phyloP scores from a whole-genome alignment of 2,329 filamentous ascomycete species.

The Tolypocladium capitatum region DNA sequence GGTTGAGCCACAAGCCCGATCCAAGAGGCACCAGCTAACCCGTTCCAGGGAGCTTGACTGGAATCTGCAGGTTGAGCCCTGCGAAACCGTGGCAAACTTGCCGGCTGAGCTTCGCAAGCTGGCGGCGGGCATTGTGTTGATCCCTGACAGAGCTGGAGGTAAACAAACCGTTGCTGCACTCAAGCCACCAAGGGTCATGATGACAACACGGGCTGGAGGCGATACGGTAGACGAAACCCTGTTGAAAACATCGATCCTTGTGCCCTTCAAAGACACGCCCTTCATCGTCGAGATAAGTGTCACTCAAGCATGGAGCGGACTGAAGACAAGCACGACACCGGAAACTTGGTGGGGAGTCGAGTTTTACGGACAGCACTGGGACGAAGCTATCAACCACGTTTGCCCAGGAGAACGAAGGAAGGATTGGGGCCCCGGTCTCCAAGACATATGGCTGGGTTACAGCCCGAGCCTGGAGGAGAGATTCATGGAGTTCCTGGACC shows the following conservation, averaged over 20 bases:
- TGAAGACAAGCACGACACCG: conserved; percentile 6
- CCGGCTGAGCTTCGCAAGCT: conserved; percentile 9
- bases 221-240: conserved; percentile 7
- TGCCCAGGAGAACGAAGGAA: conserved; percentile 11
- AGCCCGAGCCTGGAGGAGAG: conserved; percentile 12
- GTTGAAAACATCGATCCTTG: conserved; percentile 13
- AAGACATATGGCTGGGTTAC: conserved; percentile 19
- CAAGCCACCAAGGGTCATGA: background rate
- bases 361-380: conserved; percentile 22
- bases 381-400: conserved; percentile 19
- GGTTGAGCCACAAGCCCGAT: background rate
- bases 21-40: background rate
- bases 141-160: background rate
- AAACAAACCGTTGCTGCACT: background rate
- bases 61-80: conserved; percentile 18
- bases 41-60: conserved; percentile 18
- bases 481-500: conserved; percentile 16
- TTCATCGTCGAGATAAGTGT: conserved; percentile 20
- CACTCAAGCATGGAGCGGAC: conserved; percentile 14
- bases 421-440: conserved; percentile 17
- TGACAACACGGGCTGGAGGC: background rate
- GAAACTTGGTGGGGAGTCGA: conserved; percentile 18
- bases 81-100: conserved; percentile 6
- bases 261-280: conserved; percentile 17
- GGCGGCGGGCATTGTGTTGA: conserved; percentile 10